Evolutionary conservation across 164 flowering plant genomes (phyloP), one percentile per base, ranked within the genome.

Genomic region (Stephania japonica): DNA sequence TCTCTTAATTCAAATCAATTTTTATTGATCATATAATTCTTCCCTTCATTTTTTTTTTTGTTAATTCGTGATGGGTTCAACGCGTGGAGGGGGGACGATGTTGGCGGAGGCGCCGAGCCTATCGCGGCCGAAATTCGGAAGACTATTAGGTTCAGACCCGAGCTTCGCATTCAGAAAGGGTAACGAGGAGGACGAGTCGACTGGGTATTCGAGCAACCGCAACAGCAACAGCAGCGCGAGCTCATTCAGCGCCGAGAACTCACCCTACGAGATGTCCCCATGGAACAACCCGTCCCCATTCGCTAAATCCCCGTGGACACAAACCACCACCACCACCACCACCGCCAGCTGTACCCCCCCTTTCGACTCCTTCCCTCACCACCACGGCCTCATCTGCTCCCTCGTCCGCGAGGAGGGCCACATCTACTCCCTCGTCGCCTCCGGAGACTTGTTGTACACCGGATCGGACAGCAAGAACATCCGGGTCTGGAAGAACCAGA

Each of bases 381-480:
- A 32, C 38, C 38, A 62, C 43, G 78, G 86, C 21, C 85, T 93
- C 9, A 78, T 91, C 38, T 94, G 93, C 0, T 91, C 97, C 23
- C 84, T 93, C 7, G 86, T 88, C 9, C 91, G 97, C 18, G 94
- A 93, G 75, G 98, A 93, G 44, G 98, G 97, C 2, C 94, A 91
- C 70, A 87, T 93, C 4, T 93, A 91, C 69, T 90, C 97, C 16
- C 72, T 93, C 1, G 94, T 94, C 5, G 86, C 94, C 3, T 19
- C 80, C 16, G 86, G 84, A 0, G 94, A 84, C 12, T 80, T 93
- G 8, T 83, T 91, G 1, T 93, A 91, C 84, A 93, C 98, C 4
- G 98, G 98, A n/a, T 93, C 98, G 1, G 97, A 93, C 67, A 91
- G 98, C 84, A 93, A 93, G 83, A 93, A 93, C 82, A 91, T 93